Evolutionary conservation across 441 rosid species (phyloP).

Genomic region (Bruguiera hainesii): DNA sequence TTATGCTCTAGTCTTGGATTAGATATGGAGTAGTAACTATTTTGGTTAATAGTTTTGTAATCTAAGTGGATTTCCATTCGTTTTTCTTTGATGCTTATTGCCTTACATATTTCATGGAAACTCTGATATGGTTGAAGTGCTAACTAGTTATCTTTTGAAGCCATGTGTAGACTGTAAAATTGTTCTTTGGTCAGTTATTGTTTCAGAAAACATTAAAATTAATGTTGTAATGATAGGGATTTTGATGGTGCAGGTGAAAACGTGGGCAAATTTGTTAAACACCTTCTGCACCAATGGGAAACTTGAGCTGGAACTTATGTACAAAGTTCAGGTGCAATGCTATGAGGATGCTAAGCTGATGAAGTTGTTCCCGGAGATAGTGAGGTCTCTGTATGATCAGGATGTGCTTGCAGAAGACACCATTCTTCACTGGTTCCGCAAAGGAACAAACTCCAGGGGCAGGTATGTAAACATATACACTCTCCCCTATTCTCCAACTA

Average conservation of each 20-base stretch:
- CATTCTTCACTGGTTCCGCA: constrained; percentile 83
- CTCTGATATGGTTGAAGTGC: too few species aligned
- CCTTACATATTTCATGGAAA: too few species aligned
- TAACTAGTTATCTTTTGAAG: too few species aligned
- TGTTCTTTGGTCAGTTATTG: neutral
- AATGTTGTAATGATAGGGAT: neutral
- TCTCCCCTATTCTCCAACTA: neutral
- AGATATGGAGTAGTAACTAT: too few species aligned
- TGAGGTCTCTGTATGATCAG: constrained; percentile 79
- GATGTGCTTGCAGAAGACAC: constrained; percentile 98
- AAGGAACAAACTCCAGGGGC: constrained; percentile 91
- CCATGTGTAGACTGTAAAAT: too few species aligned
- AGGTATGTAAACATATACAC: constrained; percentile 40
- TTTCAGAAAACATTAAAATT: neutral
- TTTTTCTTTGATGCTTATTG: too few species aligned
- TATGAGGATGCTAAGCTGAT: constrained; percentile 96
- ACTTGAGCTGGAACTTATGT: constrained; percentile 89
- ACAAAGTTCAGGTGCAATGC: constrained; percentile 97
- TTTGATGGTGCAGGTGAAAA: constrained; percentile 58
- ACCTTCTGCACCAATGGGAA: constrained; percentile 80
- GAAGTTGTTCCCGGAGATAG: constrained; percentile 94
- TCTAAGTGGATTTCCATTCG: too few species aligned
- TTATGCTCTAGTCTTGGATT: too few species aligned
- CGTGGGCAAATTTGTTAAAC: constrained; percentile 79
- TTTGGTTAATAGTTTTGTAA: too few species aligned